Base-by-base conservation (phyloP, 306 rosid genomes). In the Inga oerstediana region DNA sequence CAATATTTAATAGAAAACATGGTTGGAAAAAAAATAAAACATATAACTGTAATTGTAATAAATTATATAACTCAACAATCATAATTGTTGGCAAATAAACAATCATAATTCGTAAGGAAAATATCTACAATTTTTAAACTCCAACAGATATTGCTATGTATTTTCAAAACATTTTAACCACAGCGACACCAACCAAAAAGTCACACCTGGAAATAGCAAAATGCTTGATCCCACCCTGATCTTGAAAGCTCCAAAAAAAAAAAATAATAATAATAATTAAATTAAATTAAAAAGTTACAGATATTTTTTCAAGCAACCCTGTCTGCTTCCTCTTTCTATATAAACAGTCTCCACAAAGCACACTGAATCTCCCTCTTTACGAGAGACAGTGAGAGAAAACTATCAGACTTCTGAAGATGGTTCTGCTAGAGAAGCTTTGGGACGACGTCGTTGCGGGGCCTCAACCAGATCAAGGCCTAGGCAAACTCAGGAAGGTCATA, bases 381-480 rank as follows among this genome's bases (percentile, higher is more conserved):
- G 11, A 66, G 64, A 16, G 17, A 3, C 8, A 27, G 58, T 17
- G 30, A 1, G 16, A 56, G 10, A 54, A 34, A 39, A 10, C 5
- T 17, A n/a, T n/a, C n/a, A n/a, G n/a, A n/a, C n/a, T n/a, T n/a
- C 7, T 52, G 61, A 89, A 84, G 20, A 92, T 87, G 97, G 94
- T 81, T 84, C 86, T 94, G 83, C 91, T 97, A n/a, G 99, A 89
- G 16, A 94, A 89, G 83, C 90, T 97, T 1, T 97, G 99, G 99
- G 99, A 97, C 82, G 99, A 97, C 56, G 84, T 90, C 5, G 84
- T 90, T 0, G 99, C 97, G 13, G 99, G 99, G 19, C 99, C 98
- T 82, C 96, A 91, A 41, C 99, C 99, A 5, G 97, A 97, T 0
- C 91, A 90, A 44, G 99, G 98, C 73, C 99, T 97, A 51, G 97